A percentile compares a stretch with the other conserved stretches of the same genome.
These are phyloP conservation scores for Porcisia deanei DNA, from an alignment of 208 protist species.

Conservation along the genomic window DNA sequence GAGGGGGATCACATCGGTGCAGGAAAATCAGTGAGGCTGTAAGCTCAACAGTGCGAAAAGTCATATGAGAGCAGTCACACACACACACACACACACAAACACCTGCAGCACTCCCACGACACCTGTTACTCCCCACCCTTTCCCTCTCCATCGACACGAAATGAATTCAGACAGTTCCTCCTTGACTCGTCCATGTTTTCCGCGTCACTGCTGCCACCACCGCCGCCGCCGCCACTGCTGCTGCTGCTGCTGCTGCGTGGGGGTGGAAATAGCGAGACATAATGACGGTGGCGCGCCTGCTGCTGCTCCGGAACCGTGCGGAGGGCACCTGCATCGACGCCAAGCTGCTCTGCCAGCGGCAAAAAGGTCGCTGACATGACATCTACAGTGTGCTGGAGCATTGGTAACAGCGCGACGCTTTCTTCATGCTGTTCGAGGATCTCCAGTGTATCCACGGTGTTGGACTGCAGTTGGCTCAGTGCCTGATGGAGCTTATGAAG, in stretches of 20 bases:
- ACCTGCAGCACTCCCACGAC: no score
- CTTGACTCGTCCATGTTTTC: neutral
- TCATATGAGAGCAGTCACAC: neutral
- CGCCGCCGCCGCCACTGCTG: neutral
- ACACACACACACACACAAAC: neutral
- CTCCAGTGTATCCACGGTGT: constrained; percentile 61
- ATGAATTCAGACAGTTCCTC: neutral
- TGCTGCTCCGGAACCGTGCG: constrained; percentile 17
- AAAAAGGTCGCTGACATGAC: constrained; percentile 29
- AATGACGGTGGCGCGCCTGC: neutral
- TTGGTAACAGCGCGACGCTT: constrained; percentile 36
- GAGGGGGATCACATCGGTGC: neutral
- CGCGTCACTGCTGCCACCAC: neutral
- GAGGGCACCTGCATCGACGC: constrained; percentile 34
- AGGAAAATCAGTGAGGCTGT: neutral
- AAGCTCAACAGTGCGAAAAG: neutral
- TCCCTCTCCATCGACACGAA: neutral
- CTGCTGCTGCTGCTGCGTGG: constrained; percentile 4
- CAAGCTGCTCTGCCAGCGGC: constrained; percentile 34
- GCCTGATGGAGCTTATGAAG: constrained; percentile 40
- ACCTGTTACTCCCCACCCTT: neutral
- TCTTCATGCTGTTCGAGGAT: constrained; percentile 77
- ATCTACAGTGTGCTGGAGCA: constrained; percentile 41
- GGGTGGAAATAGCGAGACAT: constrained; percentile 9
- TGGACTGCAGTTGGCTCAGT: constrained; percentile 49